Evolutionary conservation across 2,329 filamentous ascomycete genomes (phyloP).

Genomic region (Aureobasidium lini): DNA sequence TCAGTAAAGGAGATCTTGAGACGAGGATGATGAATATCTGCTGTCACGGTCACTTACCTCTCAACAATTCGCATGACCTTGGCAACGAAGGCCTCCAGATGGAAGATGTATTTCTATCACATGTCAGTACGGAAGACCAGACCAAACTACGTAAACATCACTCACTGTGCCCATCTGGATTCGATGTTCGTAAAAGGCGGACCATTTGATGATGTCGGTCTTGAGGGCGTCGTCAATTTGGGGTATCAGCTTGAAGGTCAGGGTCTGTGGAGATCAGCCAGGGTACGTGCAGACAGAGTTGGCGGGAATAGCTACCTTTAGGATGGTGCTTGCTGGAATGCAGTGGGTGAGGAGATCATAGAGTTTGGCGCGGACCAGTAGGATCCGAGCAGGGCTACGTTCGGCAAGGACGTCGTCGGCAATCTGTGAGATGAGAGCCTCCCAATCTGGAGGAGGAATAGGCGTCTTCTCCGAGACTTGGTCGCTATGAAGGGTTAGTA

Average conservation of each 20-base stretch:
- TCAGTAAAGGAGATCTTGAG: neutral
- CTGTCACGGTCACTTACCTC: slow-evolving; percentile 52
- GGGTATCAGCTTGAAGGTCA: slow-evolving; percentile 86
- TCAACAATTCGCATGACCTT: slow-evolving; percentile 97
- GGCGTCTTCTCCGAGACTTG: slow-evolving; percentile 79
- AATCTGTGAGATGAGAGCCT: slow-evolving; percentile 79
- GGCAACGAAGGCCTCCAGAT: slow-evolving; percentile 94
- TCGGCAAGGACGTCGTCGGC: slow-evolving; percentile 92
- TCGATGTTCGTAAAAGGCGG: slow-evolving; percentile 93
- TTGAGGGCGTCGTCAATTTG: slow-evolving; percentile 86
- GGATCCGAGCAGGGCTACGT: slow-evolving; percentile 79
- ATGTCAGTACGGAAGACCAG: neutral
- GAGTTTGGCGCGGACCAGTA: slow-evolving; percentile 85
- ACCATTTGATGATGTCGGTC: slow-evolving; percentile 89
- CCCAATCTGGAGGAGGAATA: slow-evolving; percentile 95
- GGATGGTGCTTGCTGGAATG: slow-evolving; percentile 86
- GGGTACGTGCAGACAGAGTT: neutral
- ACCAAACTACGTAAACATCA: slow-evolving; percentile 4
- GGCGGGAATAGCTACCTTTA: slow-evolving; percentile 51
- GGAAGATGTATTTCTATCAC: slow-evolving; percentile 81
- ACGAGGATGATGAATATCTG: neutral
- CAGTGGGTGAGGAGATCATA: slow-evolving; percentile 97
- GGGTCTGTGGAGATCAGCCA: slow-evolving; percentile 44
- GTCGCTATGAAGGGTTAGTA: slow-evolving; percentile 53
- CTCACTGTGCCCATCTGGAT: slow-evolving; percentile 70